Evolutionary conservation across 2,329 filamentous ascomycete species (phyloP).

Genomic region (Verruconis gallopava): DNA sequence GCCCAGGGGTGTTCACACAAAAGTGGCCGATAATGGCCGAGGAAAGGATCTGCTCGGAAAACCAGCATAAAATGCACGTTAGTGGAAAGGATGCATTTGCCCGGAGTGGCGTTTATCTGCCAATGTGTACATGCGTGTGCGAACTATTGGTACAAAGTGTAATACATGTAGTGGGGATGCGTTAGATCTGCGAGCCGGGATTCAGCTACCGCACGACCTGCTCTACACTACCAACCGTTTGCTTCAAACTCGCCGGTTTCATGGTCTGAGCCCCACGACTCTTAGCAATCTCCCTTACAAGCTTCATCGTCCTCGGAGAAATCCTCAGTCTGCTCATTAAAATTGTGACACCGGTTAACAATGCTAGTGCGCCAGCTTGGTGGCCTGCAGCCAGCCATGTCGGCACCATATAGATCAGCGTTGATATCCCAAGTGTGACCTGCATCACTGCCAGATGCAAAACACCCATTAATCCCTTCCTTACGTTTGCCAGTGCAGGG

Average conservation of each 20-base stretch:
- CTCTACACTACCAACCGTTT: neutral
- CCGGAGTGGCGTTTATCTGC: too few relatives aligned
- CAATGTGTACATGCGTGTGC: too few relatives aligned
- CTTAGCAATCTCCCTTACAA: conserved; percentile 29
- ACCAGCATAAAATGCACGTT: too few relatives aligned
- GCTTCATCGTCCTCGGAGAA: conserved; percentile 49
- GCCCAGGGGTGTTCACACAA: too few relatives aligned
- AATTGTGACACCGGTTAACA: conserved; percentile 71
- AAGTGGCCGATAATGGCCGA: too few relatives aligned
- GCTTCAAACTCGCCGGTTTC: neutral
- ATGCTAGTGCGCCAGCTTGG: conserved; percentile 76
- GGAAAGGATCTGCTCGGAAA: too few relatives aligned
- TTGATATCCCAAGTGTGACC: conserved; percentile 75
- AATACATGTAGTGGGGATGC: too few relatives aligned
- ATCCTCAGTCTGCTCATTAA: conserved; percentile 67
- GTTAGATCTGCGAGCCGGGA: too few relatives aligned
- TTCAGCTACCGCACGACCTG: neutral
- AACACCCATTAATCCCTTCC: conserved; percentile 62
- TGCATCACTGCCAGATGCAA: conserved; percentile 75
- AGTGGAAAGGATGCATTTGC: too few relatives aligned
- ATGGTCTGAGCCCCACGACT: neutral
- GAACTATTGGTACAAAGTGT: too few relatives aligned
- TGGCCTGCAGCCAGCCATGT: conserved; percentile 78
- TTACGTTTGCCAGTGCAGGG: conserved; percentile 27
- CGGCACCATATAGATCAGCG: conserved; percentile 87